phyloP scores from a whole-genome alignment of 2,329 filamentous ascomycete species.

The Acrocalymma vagum region DNA sequence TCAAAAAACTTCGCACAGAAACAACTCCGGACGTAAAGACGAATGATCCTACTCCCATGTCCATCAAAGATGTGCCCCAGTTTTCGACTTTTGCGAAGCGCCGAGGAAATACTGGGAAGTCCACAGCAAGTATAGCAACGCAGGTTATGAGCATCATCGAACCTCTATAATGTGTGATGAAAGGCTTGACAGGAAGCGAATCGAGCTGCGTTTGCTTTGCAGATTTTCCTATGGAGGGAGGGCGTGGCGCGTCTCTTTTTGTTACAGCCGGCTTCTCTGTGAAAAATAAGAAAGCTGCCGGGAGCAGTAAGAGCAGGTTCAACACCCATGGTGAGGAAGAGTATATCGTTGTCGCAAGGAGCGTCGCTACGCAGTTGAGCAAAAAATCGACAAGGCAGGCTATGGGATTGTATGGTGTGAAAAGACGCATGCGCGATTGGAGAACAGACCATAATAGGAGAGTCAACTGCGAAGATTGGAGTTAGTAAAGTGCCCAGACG shows the following conservation, averaged over 20 bases:
- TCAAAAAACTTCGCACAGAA: conserved; percentile 82
- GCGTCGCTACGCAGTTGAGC: conserved; percentile 81
- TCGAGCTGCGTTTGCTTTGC: conserved; percentile 45
- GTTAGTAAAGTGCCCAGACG: conserved; percentile 30
- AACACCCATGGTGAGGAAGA: conserved; percentile 77
- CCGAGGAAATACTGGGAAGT: conserved; percentile 91
- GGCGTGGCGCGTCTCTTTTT: conserved; percentile 25
- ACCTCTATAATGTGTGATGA: conserved; percentile 90
- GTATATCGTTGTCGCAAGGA: conserved; percentile 89
- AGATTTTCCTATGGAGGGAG: conserved; percentile 27
- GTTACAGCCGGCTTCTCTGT: conserved; percentile 34
- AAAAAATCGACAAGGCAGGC: conserved; percentile 82
- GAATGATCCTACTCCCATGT: conserved; percentile 95
- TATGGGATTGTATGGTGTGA: conserved; percentile 75
- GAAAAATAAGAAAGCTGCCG: conserved; percentile 70
- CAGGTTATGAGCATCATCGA: conserved; percentile 92
- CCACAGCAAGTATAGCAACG: conserved; percentile 92
- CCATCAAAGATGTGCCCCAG: conserved; percentile 99
- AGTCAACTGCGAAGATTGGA: conserved; percentile 67
- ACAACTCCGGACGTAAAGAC: conserved; percentile 94
- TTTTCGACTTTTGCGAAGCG: conserved; percentile 98
- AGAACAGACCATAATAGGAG: conserved; percentile 88
- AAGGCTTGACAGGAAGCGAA: conserved; percentile 82
- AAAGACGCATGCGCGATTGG: conserved; percentile 84
- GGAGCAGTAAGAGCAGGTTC: conserved; percentile 75